Evolutionary conservation across 2,329 filamentous ascomycete genomes (phyloP).

Genomic region (Exophiala oligosperma): DNA sequence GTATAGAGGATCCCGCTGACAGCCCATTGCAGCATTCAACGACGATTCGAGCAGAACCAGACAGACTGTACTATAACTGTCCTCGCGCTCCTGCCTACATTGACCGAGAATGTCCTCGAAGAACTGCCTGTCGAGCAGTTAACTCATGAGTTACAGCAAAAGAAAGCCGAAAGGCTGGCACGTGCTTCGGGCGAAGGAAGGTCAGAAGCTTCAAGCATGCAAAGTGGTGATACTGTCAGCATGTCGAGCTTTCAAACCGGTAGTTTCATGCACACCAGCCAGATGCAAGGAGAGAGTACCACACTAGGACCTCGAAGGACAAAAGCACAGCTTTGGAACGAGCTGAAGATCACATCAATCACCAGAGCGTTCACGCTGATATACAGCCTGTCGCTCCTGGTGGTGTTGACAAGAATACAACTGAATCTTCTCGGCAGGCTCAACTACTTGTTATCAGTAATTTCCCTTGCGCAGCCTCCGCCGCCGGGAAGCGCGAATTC

Average conservation of each 20-base stretch:
- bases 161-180: slow-evolving; percentile 69
- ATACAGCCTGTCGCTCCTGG: slow-evolving; percentile 86
- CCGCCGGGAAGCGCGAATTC: slow-evolving; percentile 46
- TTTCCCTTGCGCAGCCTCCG: slow-evolving; percentile 78
- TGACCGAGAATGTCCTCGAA: slow-evolving; percentile 83
- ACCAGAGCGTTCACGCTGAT: slow-evolving; percentile 88
- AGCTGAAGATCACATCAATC: slow-evolving; percentile 90
- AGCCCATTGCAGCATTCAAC: slow-evolving; percentile 67
- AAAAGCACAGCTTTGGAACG: slow-evolving; percentile 95
- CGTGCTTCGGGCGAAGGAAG: slow-evolving; percentile 53
- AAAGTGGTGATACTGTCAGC: slow-evolving; percentile 81
- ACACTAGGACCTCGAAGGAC: slow-evolving; percentile 60
- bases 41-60: slow-evolving; percentile 97
- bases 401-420: slow-evolving; percentile 90
- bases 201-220: slow-evolving; percentile 65
- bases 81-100: slow-evolving; percentile 88
- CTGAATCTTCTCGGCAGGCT: slow-evolving; percentile 93
- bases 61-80: slow-evolving; percentile 98
- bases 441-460: slow-evolving; percentile 93
- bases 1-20: slow-evolving; percentile 9
- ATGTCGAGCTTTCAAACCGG: slow-evolving; percentile 75
- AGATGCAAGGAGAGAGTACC: slow-evolving; percentile 56
- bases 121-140: slow-evolving; percentile 89
- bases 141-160: slow-evolving; percentile 89
- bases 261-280: slow-evolving; percentile 79